Percentiles rank a stretch among this genome's conserved stretches.
Conservation (phyloP, 805 yeast genomes). For the Cyberlindnera nakhonratchasimensis region DNA sequence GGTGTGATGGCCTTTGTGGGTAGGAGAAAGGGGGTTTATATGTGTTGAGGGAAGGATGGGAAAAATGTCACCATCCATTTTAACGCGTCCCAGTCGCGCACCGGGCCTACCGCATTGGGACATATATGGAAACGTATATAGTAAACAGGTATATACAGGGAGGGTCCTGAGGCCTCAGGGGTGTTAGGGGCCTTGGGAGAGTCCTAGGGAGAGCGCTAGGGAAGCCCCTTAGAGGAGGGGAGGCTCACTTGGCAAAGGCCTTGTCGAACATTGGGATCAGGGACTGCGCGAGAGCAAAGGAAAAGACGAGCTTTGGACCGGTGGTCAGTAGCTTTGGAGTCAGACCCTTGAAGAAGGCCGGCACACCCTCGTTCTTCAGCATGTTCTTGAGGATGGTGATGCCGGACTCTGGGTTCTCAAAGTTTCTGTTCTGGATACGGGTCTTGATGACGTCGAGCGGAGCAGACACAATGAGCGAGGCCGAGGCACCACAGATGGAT, state of each 20-base stretch:
- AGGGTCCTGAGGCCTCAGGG: too few relatives aligned
- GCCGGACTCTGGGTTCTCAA: slow-evolving; percentile 94
- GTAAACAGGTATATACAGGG: too few relatives aligned
- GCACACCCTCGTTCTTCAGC: slow-evolving; percentile 83
- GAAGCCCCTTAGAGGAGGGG: too few relatives aligned
- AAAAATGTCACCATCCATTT: too few relatives aligned
- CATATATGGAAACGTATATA: too few relatives aligned
- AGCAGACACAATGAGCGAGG: slow-evolving; percentile 93
- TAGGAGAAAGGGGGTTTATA: neutral
- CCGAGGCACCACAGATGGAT: slow-evolving; percentile 94
- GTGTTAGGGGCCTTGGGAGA: too few relatives aligned
- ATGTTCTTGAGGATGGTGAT: slow-evolving; percentile 89
- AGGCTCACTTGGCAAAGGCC: slow-evolving; percentile 37
- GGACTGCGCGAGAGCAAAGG: slow-evolving; percentile 96
- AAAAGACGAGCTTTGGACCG: slow-evolving; percentile 96
- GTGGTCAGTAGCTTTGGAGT: slow-evolving; percentile 96
- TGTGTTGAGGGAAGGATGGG: neutral
- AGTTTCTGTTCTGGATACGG: slow-evolving; percentile 94
- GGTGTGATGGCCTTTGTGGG: neutral
- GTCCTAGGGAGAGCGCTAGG: too few relatives aligned
- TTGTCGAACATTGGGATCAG: slow-evolving; percentile 95
- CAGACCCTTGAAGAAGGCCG: slow-evolving; percentile 93
- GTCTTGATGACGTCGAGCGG: slow-evolving; percentile 98
- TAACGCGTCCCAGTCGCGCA: slow-evolving; percentile 7
- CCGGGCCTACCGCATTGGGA: too few relatives aligned